Evolutionary conservation across 148 eudicot genomes (phyloP).

Genomic region (Bassia scoparia): DNA sequence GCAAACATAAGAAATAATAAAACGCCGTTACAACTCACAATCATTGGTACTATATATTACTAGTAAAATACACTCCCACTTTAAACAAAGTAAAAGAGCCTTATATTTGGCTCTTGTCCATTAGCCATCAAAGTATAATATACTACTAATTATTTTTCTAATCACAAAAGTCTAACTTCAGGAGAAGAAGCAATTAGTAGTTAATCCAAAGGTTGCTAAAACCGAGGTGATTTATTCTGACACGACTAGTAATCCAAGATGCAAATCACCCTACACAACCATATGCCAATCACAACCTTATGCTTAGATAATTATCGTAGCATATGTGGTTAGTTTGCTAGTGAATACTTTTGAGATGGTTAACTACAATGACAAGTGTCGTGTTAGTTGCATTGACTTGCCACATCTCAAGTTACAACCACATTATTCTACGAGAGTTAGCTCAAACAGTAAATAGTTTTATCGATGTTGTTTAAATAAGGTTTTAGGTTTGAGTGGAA

Average conservation of each 20-base stretch:
- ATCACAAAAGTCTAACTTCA: not conserved
- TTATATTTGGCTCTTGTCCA: not conserved
- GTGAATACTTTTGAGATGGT: not conserved
- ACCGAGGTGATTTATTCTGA: not conserved
- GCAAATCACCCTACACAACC: not conserved
- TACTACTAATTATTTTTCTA: not conserved
- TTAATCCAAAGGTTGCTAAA: not conserved
- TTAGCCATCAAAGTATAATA: not conserved
- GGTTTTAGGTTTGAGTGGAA: no score
- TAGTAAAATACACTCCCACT: not conserved
- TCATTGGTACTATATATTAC: not conserved
- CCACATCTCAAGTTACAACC: no score
- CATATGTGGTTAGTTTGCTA: not conserved
- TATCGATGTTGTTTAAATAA: no score
- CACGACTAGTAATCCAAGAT: not conserved
- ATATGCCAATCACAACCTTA: constrained; percentile 2
- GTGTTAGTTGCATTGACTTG: not conserved
- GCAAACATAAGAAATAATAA: not conserved
- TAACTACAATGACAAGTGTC: not conserved
- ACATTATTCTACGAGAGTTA: no score
- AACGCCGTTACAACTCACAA: not conserved
- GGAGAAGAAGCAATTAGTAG: not conserved
- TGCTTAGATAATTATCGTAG: not conserved
- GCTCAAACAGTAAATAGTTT: no score
- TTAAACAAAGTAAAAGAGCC: no score